phyloP scores from a whole-genome alignment of 352 stramenopile genomes.

The Globisporangium acanthophoron region DNA sequence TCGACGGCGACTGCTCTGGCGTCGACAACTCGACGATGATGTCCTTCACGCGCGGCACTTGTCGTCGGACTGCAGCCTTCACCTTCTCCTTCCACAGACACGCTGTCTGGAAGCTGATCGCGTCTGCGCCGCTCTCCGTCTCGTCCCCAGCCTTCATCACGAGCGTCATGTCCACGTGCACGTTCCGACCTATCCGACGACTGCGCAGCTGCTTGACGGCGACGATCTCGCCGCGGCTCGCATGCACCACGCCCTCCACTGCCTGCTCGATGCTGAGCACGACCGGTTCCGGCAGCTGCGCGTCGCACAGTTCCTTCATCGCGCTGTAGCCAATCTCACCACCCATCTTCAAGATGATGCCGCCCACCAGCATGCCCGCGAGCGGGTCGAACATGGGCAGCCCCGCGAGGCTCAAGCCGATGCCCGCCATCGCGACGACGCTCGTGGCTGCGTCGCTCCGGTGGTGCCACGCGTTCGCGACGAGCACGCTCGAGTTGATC shows the following conservation, averaged over 20 bases:
- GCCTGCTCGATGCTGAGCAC: slow-evolving; percentile 33
- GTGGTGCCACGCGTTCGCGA: slow-evolving; percentile 96
- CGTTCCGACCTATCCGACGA: slow-evolving; percentile 43
- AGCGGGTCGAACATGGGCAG: slow-evolving; percentile 65
- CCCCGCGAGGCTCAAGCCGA: slow-evolving; percentile 52
- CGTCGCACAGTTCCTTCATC: slow-evolving; percentile 59
- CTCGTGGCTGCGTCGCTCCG: slow-evolving; percentile 82
- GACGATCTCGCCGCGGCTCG: slow-evolving; percentile 37
- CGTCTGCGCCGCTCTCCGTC: background rate
- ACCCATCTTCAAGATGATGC: slow-evolving; percentile 75
- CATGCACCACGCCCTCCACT: slow-evolving; percentile 29
- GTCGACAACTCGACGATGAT: slow-evolving; percentile 60
- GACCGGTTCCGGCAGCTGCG: slow-evolving; percentile 32
- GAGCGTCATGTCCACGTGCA: slow-evolving; percentile 59
- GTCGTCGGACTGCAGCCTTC: slow-evolving; percentile 34
- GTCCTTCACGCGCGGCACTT: slow-evolving; percentile 54
- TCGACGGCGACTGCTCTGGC: slow-evolving; percentile 12
- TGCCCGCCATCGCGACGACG: slow-evolving; percentile 63
- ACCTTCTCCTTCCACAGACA: slow-evolving; percentile 58
- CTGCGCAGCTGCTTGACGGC: slow-evolving; percentile 45
- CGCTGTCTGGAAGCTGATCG: slow-evolving; percentile 24
- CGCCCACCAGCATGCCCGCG: slow-evolving; percentile 62
- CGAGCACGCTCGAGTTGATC: slow-evolving; percentile 90
- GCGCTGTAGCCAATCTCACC: slow-evolving; percentile 60
- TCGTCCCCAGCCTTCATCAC: slow-evolving; percentile 24